phyloP scores from a whole-genome alignment of 345 rosid genomes.

The Eutrema yunnanense region DNA sequence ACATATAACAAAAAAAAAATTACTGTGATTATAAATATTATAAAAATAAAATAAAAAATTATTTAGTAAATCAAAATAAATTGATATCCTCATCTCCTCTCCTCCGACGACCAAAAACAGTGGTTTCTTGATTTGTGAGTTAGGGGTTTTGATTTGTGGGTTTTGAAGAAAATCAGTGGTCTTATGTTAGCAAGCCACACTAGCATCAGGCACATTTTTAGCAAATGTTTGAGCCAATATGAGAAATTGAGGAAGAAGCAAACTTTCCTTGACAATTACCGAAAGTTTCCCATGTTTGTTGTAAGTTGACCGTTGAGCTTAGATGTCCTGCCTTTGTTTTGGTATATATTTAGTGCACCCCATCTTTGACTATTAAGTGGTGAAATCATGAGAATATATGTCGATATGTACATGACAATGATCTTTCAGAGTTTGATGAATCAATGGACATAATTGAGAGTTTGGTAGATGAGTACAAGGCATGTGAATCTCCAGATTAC shows the following conservation, averaged over 20 bases:
- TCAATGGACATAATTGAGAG: constrained; percentile 89
- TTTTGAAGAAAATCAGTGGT: constrained; percentile 46
- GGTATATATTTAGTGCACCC: background rate
- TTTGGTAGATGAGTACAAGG: constrained; percentile 91
- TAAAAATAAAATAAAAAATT: too few relatives aligned
- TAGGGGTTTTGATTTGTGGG: background rate
- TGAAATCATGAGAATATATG: background rate
- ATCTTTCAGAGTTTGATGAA: constrained; percentile 97
- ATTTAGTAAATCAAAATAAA: too few relatives aligned
- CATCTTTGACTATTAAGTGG: background rate
- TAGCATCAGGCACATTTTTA: constrained; percentile 93
- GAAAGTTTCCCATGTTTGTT: constrained; percentile 98
- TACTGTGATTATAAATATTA: too few relatives aligned
- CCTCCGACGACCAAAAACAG: too few relatives aligned
- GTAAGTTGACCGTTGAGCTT: constrained; percentile 42
- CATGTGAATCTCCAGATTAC: constrained; percentile 92
- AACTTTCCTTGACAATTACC: constrained; percentile 95
- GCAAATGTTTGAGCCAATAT: constrained; percentile 88
- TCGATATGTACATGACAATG: constrained; percentile 65
- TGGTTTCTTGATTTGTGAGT: too few relatives aligned
- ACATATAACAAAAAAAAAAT: too few relatives aligned
- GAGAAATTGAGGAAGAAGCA: constrained; percentile 88
- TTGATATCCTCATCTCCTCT: too few relatives aligned
- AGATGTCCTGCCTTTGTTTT: background rate
- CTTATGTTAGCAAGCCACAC: constrained; percentile 99